Conservation (phyloP, 345 rosid species). For the Citrus maxima region DNA sequence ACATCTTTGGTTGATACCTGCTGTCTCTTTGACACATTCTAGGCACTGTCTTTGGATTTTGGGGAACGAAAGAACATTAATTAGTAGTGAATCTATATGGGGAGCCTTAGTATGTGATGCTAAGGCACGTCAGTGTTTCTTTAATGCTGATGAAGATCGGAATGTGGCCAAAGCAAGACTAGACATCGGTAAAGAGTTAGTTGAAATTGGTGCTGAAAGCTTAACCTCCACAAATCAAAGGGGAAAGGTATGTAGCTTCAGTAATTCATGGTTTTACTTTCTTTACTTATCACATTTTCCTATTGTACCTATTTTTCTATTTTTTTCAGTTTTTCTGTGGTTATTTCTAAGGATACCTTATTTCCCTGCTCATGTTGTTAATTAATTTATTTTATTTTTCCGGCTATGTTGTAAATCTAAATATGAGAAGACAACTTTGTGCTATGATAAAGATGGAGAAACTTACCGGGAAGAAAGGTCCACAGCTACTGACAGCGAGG, state of each 20-base stretch:
- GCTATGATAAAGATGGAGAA: conserved; percentile 45
- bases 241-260: conserved; percentile 38
- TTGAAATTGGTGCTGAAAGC: not conserved
- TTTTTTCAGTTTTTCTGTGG: not conserved
- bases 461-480: conserved; percentile 32
- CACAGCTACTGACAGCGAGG: conserved; percentile 34
- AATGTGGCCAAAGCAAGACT: not conserved
- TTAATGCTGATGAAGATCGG: conserved; percentile 8
- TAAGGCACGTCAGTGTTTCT: conserved; percentile 21
- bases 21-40: not conserved
- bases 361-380: not conserved
- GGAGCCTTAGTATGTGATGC: conserved; percentile 18
- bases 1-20: not conserved
- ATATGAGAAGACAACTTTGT: conserved; percentile 42
- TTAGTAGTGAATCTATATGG: conserved; percentile 19
- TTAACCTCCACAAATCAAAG: conserved; percentile 19
- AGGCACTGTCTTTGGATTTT: conserved; percentile 34
- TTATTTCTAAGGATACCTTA: not conserved
- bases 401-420: conserved; percentile 38
- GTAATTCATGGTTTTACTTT: not conserved
- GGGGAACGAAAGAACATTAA: conserved; percentile 21
- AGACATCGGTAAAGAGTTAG: not conserved
- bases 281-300: not conserved
- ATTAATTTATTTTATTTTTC: not conserved
- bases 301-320: not conserved